Base-by-base conservation (phyloP, 768 basidiomycete species). In the Rhizopogon salebrosus region DNA sequence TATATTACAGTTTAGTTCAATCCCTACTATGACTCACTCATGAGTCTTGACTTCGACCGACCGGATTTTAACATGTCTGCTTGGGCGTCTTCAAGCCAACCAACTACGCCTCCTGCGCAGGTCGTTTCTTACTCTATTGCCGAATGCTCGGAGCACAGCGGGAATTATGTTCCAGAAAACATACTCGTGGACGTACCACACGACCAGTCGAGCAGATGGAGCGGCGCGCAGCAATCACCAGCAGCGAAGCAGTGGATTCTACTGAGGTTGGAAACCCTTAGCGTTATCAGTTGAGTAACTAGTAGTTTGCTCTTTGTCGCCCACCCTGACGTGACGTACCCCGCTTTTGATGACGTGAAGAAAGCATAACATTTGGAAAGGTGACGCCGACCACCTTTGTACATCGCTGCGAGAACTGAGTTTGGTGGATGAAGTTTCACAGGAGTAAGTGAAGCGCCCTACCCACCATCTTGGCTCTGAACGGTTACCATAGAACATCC, bases 341-440 rank as follows among this genome's bases (percentile, higher is more conserved):
- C 54, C 53, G 27, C 46, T 45, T 41, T 52, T 45, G 18, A 59
- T 31, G 55, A 45, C 6, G 31, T 26, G 22, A 43, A 90, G 89
- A 82, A 63, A 81, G 72, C 50, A 80, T 91, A 58, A 89, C 83
- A 10, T 91, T 92, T 68, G 89, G 90, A 60, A 92, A 92, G 79
- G 89, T 89, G 51, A 35, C 29, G 13, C 37, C 49, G 18, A 43
- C 5, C 26, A 35, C 35, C 24, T 18, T 41, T 31, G 39, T 22
- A 34, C 20, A 34, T 46, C 31, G 14, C 31, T 34, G 7, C 1
- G 9, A 34, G 35, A 34, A 46, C 45, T 46, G 31, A 46, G 45
- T 46, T 20, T 46, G 20, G 29, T 8, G 31, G 20, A 23, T 49
- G 22, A 51, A 64, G 61, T 62, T 62, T 51, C 60, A 68, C 41